Conservation (phyloP, 306 rosid species). For the Abrus pulchellus region DNA sequence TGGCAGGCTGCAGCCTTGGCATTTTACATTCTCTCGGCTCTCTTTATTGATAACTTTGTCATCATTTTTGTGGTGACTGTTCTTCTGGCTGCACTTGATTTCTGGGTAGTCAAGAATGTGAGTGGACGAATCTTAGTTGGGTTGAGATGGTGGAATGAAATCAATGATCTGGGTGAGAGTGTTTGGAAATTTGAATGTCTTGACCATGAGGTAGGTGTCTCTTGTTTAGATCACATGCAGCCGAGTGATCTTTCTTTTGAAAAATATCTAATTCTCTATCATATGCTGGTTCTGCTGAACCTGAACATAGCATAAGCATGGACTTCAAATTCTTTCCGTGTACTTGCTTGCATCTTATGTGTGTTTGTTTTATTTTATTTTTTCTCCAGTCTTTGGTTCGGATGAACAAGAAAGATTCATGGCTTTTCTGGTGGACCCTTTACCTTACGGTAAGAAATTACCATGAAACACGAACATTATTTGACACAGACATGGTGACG, state of each 20-base stretch:
- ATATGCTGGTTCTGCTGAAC: constrained; percentile 5
- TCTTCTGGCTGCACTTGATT: constrained; percentile 95
- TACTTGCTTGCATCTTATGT: constrained; percentile 31
- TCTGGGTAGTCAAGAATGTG: constrained; percentile 99
- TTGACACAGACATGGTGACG: too few relatives aligned
- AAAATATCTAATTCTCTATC: not conserved
- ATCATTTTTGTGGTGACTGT: constrained; percentile 99
- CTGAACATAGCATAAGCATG: constrained; percentile 19
- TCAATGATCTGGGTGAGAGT: constrained; percentile 95
- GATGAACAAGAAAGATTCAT: constrained; percentile 97
- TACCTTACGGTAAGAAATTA: constrained; percentile 74
- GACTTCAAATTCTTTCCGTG: constrained; percentile 27
- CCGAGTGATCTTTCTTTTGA: constrained; percentile 24
- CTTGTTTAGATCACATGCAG: constrained; percentile 11
- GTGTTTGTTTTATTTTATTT: constrained; percentile 13
- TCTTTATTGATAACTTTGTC: constrained; percentile 86
- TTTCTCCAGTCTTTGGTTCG: constrained; percentile 78
- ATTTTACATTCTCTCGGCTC: constrained; percentile 91
- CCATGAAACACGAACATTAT: too few relatives aligned
- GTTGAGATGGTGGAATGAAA: constrained; percentile 99
- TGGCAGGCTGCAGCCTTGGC: constrained; percentile 93
- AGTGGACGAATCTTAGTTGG: constrained; percentile 98
- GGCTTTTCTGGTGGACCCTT: constrained; percentile 99
- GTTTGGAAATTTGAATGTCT: constrained; percentile 98
- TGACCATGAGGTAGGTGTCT: constrained; percentile 83